A percentile compares a stretch with the other conserved stretches of the same genome.
phyloP scores from a whole-genome alignment of 2,329 filamentous ascomycete genomes.

The Ophiostoma angusticollis region DNA sequence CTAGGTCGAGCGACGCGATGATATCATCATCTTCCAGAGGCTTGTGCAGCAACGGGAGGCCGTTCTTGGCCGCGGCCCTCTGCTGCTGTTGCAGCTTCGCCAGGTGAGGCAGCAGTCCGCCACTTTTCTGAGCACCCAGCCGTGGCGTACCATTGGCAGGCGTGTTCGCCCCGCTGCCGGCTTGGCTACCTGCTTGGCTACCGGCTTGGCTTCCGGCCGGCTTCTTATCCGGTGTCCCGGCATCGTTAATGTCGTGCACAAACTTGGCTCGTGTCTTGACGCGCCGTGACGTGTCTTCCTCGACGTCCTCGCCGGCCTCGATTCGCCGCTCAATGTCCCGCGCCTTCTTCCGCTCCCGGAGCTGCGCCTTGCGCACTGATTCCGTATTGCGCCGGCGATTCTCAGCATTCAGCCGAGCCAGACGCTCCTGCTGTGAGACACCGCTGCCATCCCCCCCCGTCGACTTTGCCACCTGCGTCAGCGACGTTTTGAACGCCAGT shows the following conservation, averaged over 20 bases:
- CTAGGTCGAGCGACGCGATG: constrained; percentile 76
- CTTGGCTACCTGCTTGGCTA: constrained; percentile 24
- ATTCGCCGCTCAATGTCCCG: constrained; percentile 48
- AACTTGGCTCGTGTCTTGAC: constrained; percentile 56
- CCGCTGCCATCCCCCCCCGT: too few relatives aligned
- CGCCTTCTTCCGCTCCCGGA: constrained; percentile 59
- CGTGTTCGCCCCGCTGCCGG: constrained; percentile 33
- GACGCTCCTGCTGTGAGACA: constrained; percentile 60
- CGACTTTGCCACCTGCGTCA: constrained; percentile 41
- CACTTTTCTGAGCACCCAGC: constrained; percentile 27
- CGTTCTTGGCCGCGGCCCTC: constrained; percentile 39
- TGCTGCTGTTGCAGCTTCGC: constrained; percentile 41
- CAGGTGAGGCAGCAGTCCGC: constrained; percentile 34
- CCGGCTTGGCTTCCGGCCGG: constrained; percentile 35
- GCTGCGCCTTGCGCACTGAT: constrained; percentile 77
- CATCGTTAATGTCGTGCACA: constrained; percentile 48
- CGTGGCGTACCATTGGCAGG: constrained; percentile 39
- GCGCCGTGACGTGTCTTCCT: constrained; percentile 47
- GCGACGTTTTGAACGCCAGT: constrained; percentile 57
- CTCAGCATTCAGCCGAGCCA: constrained; percentile 70
- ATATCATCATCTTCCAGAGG: constrained; percentile 84
- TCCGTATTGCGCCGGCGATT: constrained; percentile 80
- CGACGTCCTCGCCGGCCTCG: constrained; percentile 48
- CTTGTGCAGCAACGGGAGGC: constrained; percentile 58
- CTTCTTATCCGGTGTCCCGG: constrained; percentile 26